A percentile compares a stretch with the other conserved stretches of the same genome.
Evolutionary conservation across 495 filamentous ascomycete genomes (phyloP).

Genomic region (Cryomyces minteri): DNA sequence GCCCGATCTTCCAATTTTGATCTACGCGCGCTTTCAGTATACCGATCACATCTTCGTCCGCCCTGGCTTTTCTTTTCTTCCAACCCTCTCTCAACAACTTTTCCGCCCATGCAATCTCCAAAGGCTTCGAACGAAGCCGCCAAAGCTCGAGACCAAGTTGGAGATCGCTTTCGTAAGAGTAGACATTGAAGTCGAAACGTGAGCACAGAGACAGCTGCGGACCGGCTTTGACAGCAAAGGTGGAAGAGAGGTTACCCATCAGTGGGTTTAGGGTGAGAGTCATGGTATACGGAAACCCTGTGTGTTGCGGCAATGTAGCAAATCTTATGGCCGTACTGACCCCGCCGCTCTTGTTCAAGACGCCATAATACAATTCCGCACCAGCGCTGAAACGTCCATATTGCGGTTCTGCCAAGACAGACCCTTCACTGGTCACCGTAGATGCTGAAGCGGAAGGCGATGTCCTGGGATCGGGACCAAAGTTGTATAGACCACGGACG

Average conservation of each 20-base stretch:
- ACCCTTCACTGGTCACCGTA: slow-evolving; percentile 4
- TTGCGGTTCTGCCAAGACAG: slow-evolving; percentile 4
- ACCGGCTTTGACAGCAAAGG: slow-evolving; percentile 75
- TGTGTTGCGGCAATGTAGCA: slow-evolving; percentile 73
- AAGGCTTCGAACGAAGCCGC: slow-evolving; percentile 32
- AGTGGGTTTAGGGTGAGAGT: slow-evolving; percentile 66
- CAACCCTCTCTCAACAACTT: slow-evolving; percentile 15
- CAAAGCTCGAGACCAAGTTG: slow-evolving; percentile 82
- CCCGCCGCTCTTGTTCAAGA: slow-evolving; percentile 77
- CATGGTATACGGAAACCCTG: slow-evolving; percentile 76
- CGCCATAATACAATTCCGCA: slow-evolving; percentile 89
- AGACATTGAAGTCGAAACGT: slow-evolving; percentile 91
- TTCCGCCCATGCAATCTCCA: slow-evolving; percentile 23
- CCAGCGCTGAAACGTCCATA: slow-evolving; percentile 32
- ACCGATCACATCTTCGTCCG: slow-evolving; percentile 50
- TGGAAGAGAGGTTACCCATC: slow-evolving; percentile 78
- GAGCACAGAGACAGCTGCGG: slow-evolving; percentile 68
- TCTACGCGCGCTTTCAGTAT: slow-evolving; percentile 83
- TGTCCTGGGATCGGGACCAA: slow-evolving; percentile 58
- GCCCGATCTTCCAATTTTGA: slow-evolving; percentile 62
- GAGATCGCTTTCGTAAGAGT: slow-evolving; percentile 92
- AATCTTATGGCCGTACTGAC: slow-evolving; percentile 70
- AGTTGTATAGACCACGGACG: slow-evolving; percentile 81
- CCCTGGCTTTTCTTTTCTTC: slow-evolving; percentile 7
- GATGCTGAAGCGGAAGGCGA: slow-evolving; percentile 1